Evolutionary conservation across 2,329 filamentous ascomycete genomes (phyloP), one percentile per base, ranked within the genome.

Genomic region (Mycosphaerelloides madeirae): DNA sequence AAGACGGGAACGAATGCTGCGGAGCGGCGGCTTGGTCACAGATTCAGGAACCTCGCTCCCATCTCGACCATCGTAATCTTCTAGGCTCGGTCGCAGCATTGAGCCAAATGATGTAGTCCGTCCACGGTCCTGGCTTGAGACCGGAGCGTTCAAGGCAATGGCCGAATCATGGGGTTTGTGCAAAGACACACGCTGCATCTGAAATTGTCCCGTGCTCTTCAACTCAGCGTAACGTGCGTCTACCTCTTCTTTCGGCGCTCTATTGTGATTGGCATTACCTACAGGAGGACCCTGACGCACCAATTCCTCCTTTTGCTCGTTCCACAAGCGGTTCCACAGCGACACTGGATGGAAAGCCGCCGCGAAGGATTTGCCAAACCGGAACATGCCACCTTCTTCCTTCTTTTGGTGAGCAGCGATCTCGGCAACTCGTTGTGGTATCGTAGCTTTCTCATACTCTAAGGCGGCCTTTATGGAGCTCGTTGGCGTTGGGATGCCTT

Each of bases 321-420:
- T 73, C 71, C 72, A 76, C 25, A 67, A 61, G 31, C 63, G 64
- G 6, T 68, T 64, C 70, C 72, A 74, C 11, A 71, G 60, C 11
- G 71, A 72, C 39, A 73, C 68, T 3, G 77, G 74, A 49, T 77
- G 77, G 58, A 80, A 78, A 15, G 70, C 71, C 11, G 72, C 69
- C 6, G 73, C 73, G 44, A 79, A 66, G 2, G 70, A 72, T 54
- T 74, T 77, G 29, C 77, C 76, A 52, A 80, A 79, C 5, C 72
- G 68, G 53, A 77, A 77, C 28, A 80, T 70, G 9, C 73, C 70
- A 32, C 33, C 42, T 28, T 56, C 73, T 12, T 67, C 62, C 41
- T 66, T 67, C 43, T 58, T 59, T 6, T 68, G 63, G 19, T 31
- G 31, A 18, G 50, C 38, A 28, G 39, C 48, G 33, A 52, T 56